Percentiles rank a stretch among this genome's conserved stretches.
Conservation (phyloP, 805 yeast species). For the Sungouiella thailandica region DNA sequence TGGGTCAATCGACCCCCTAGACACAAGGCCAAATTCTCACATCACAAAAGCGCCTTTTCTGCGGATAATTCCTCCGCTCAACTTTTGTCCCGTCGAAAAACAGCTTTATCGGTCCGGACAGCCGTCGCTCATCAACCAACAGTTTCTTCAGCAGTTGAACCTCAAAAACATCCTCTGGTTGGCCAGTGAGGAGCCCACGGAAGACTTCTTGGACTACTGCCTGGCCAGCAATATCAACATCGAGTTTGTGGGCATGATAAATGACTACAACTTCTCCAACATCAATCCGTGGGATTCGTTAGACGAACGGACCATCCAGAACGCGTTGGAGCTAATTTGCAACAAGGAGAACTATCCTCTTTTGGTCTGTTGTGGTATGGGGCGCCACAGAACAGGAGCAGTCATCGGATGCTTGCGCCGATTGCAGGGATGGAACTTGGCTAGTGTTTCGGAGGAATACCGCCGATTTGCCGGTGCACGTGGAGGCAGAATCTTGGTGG, state of each 20-base stretch:
- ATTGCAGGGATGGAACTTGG: conserved; percentile 96
- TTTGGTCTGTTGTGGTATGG: conserved; percentile 96
- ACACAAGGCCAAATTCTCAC: conserved; percentile 3
- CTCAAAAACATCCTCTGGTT: conserved; percentile 86
- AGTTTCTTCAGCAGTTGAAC: conserved; percentile 70
- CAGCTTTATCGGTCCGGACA: conserved; percentile 87
- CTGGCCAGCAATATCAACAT: conserved; percentile 65
- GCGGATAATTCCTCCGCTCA: conserved; percentile 86
- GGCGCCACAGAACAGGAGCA: conserved; percentile 95
- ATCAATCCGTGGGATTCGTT: conserved; percentile 94
- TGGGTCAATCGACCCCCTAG: conserved; percentile 9
- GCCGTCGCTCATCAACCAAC: conserved; percentile 89
- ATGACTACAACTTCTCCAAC: conserved; percentile 53
- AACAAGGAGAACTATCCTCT: conserved; percentile 75
- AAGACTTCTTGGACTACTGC: conserved; percentile 77
- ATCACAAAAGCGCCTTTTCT: conserved; percentile 50
- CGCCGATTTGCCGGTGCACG: conserved; percentile 88
- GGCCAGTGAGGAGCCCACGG: conserved; percentile 93
- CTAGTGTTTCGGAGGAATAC: conserved; percentile 86
- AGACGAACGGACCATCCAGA: conserved; percentile 73
- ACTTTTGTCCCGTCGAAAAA: conserved; percentile 91
- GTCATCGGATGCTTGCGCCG: conserved; percentile 91
- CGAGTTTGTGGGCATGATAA: conserved; percentile 77
- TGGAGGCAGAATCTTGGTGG: conserved; percentile 91
- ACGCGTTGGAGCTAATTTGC: conserved; percentile 72